These are phyloP conservation scores for Hypsizygus marmoreus DNA, from an alignment of 768 basidiomycete genomes.

Conservation along the genomic window DNA sequence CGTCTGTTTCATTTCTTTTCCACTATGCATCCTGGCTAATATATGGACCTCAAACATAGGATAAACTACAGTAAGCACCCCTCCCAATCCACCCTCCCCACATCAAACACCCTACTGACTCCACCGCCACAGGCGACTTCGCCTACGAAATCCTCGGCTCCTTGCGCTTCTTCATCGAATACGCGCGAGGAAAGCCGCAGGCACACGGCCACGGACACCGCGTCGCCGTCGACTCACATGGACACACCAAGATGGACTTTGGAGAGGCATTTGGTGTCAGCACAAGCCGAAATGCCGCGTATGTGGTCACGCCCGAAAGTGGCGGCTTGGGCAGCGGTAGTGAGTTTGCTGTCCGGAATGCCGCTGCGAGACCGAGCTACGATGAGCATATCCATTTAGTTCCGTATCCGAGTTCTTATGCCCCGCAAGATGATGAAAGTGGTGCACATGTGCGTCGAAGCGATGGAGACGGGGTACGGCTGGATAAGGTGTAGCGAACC, in stretches of 20 bases:
- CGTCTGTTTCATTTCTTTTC: conserved; percentile 33
- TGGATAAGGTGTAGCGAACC: too few species aligned
- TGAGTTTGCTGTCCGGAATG: conserved; percentile 2
- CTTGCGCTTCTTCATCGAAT: conserved; percentile 58
- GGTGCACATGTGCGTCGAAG: too few species aligned
- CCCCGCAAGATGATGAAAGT: conserved; percentile 7
- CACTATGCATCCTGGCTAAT: too few species aligned
- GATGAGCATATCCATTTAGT: conserved; percentile 19
- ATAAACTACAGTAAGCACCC: conserved; percentile 33
- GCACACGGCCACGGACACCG: conserved; percentile 20
- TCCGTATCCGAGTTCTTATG: conserved; percentile 10
- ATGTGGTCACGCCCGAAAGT: background rate
- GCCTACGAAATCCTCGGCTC: conserved; percentile 62
- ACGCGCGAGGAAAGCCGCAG: conserved; percentile 28
- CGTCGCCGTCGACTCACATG: background rate
- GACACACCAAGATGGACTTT: conserved; percentile 27
- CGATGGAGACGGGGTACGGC: too few species aligned
- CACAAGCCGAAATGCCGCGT: background rate
- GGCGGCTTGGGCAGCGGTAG: background rate
- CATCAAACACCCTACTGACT: background rate
- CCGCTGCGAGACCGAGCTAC: conserved; percentile 18
- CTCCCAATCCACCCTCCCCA: background rate
- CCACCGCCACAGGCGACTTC: conserved; percentile 56
- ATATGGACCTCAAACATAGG: too few species aligned
- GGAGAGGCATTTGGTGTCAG: conserved; percentile 42